Conservation (phyloP, 2,329 filamentous ascomycete genomes). For the Neoascochyta sp. region DNA sequence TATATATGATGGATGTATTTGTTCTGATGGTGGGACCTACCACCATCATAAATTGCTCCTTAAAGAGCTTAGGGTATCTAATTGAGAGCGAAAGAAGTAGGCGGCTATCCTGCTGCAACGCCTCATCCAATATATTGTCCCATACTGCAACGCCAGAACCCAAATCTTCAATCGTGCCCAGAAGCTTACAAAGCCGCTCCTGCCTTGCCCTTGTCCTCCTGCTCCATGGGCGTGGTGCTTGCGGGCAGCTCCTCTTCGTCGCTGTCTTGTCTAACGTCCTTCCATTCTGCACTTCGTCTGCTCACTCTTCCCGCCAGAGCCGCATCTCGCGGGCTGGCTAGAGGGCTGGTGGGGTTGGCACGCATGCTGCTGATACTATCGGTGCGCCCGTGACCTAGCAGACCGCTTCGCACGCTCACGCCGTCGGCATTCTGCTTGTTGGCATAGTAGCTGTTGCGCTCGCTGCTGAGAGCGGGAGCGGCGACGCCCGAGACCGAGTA, state of each 20-base stretch:
- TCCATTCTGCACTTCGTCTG: slow-evolving; percentile 37
- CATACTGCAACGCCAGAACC: too few relatives aligned
- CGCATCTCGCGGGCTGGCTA: slow-evolving; percentile 52
- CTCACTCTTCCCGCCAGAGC: slow-evolving; percentile 30
- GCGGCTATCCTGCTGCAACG: too few relatives aligned
- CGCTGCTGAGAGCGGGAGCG: slow-evolving; percentile 63
- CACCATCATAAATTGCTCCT: too few relatives aligned
- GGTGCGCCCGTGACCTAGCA: slow-evolving; percentile 71
- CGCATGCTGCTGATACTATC: slow-evolving; percentile 78
- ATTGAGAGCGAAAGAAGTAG: too few relatives aligned
- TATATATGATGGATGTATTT: too few relatives aligned
- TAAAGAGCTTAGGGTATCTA: too few relatives aligned
- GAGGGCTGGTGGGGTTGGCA: slow-evolving; percentile 52
- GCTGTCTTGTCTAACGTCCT: slow-evolving; percentile 29
- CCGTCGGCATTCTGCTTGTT: slow-evolving; percentile 59
- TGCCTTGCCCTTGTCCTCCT: slow-evolving; percentile 6
- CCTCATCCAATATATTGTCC: too few relatives aligned
- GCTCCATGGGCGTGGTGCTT: background rate
- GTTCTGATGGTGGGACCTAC: too few relatives aligned
- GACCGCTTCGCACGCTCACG: slow-evolving; percentile 73
- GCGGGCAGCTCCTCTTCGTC: slow-evolving; percentile 18
- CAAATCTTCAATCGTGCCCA: too few relatives aligned
- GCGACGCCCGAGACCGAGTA: slow-evolving; percentile 68
- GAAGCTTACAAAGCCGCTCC: too few relatives aligned
- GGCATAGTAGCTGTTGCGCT: slow-evolving; percentile 77